Evolutionary conservation across 73 alveolate species (phyloP).

Genomic region (Paraurostyla sp.): DNA sequence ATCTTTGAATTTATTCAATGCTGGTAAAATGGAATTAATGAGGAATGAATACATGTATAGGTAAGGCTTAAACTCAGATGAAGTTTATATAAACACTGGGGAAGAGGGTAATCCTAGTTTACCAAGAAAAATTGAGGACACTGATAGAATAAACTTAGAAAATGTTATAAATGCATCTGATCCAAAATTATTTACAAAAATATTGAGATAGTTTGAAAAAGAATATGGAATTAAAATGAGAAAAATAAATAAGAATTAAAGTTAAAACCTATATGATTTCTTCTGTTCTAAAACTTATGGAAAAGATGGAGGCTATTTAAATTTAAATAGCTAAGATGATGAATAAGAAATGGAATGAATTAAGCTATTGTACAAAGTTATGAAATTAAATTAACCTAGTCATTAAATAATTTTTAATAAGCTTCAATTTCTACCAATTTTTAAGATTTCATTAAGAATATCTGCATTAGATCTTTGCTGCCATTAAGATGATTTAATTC

Average conservation of each 20-base stretch:
- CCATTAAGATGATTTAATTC: conserved; percentile 18
- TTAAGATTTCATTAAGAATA: conserved; percentile 29
- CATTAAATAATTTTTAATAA: not conserved
- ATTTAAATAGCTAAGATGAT: not conserved
- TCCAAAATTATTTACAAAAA: not conserved
- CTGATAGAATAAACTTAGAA: conserved; percentile 13
- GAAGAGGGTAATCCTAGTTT: conserved; percentile 42
- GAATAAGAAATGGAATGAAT: not conserved
- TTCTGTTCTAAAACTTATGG: not conserved
- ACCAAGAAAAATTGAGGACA: conserved; percentile 42
- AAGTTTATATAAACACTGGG: not conserved
- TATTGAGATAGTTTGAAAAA: conserved; percentile 14
- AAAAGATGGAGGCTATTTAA: not conserved
- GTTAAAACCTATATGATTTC: not conserved
- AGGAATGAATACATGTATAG: conserved; percentile 3
- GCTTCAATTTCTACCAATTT: not conserved
- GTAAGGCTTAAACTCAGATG: not conserved
- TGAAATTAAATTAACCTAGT: not conserved
- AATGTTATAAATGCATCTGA: conserved; percentile 18
- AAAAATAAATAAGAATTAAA: conserved; percentile 33
- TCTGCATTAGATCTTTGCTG: conserved; percentile 32
- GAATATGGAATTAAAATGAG: conserved; percentile 28
- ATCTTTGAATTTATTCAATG: conserved; percentile 41
- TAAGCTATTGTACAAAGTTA: not conserved
- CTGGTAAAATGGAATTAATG: conserved; percentile 55